Conservation (phyloP, 768 basidiomycete species). For the Chalciporus chontae region DNA sequence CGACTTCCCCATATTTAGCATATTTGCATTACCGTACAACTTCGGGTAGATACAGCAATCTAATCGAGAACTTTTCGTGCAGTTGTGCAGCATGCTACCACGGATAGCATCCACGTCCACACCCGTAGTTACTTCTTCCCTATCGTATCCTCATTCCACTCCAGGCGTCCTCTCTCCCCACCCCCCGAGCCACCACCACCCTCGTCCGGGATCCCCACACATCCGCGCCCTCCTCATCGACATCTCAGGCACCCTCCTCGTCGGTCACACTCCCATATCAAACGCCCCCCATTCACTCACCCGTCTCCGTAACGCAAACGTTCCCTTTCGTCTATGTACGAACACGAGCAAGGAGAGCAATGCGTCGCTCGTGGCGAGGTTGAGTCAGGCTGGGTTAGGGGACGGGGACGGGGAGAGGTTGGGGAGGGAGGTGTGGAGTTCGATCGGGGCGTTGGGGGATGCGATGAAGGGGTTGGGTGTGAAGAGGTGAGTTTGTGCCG, state of each 20-base stretch:
- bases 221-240: conserved; percentile 59
- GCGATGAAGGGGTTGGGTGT: conserved; percentile 40
- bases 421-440: conserved; percentile 56
- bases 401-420: conserved; percentile 34
- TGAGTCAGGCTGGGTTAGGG: conserved; percentile 50
- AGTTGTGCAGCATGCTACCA: too few species aligned
- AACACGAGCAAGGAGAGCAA: conserved; percentile 64
- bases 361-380: conserved; percentile 32
- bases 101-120: neutral
- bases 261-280: conserved; percentile 47
- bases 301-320: conserved; percentile 27
- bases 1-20: neutral
- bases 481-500: conserved; percentile 32
- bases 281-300: conserved; percentile 35
- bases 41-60: too few species aligned
- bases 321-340: conserved; percentile 57
- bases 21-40: too few species aligned
- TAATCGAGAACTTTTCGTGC: too few species aligned
- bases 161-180: too few species aligned
- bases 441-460: conserved; percentile 54
- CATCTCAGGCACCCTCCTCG: conserved; percentile 63
- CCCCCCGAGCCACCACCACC: too few species aligned
- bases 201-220: neutral
- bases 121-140: neutral
- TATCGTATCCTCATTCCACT: too few species aligned